Evolutionary conservation across 768 basidiomycete genomes (phyloP), one percentile per base, ranked within the genome.

Genomic region (Trichaptum fuscoviolaceum): DNA sequence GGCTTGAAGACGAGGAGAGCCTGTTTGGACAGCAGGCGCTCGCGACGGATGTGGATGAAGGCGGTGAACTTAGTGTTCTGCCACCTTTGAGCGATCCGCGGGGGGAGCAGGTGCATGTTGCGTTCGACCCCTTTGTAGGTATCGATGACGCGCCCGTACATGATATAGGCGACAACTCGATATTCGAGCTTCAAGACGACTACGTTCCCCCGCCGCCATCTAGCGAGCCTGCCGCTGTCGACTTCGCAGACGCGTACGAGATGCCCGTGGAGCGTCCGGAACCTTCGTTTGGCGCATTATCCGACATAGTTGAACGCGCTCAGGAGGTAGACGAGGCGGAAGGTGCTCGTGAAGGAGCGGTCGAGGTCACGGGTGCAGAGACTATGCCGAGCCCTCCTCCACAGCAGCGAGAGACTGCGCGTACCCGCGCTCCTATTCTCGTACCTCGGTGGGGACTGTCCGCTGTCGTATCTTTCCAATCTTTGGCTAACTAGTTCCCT

Each of bases 301-400:
- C 42, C 15, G 42, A 52, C 42, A 52, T 52, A 52, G 42, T 20
- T 12, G 42, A 52, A 20, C 5, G 42, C 2, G 15, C 42, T 52
- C 42, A 52, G 42, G 42, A 52, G 42, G 42, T 20, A 12, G 42
- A 52, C 3, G 5, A 52, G 42, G 20, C 20, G 42, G 42, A 52
- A 20, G 12, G 6, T 20, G 42, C 42, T 12, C 42, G 15, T 12
- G 20, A 20, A 2, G 18, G 59, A 23, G 30, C 59, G 30, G 30
- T 3, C 17, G 30, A 61, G 30, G 59, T 25, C 59, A 20, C 4
- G 25, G 30, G 59, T 61, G 23, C 59, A 25, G 30, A 34, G 25
- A 61, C 59, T 34, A 18, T 61, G 42, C 42, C 42, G 59, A 61
- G 23, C 23, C 59, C 30, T 61, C 59, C 30, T 58, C 25, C 30